phyloP scores from a whole-genome alignment of 2,329 filamentous ascomycete genomes.

The Pseudonectria foliicola region DNA sequence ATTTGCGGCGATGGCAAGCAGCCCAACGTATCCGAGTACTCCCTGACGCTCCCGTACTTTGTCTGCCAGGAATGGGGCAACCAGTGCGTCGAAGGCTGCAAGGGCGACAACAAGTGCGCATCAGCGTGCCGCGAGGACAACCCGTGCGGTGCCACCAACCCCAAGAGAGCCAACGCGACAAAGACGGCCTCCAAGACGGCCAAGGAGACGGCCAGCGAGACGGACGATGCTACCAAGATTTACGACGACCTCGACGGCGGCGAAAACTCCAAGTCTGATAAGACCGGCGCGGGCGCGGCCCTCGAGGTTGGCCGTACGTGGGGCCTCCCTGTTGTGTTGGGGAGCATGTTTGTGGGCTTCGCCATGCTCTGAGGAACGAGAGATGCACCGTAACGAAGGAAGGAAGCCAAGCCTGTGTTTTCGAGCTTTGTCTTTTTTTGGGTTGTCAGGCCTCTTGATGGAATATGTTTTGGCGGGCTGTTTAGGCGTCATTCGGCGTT shows the following conservation, averaged over 20 bases:
- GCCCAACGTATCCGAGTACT: slow-evolving; percentile 71
- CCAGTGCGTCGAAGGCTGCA: slow-evolving; percentile 58
- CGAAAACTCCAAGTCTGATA: slow-evolving; percentile 6
- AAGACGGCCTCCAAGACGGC: slow-evolving; percentile 32
- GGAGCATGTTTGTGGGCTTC: slow-evolving; percentile 33
- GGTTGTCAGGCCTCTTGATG: no score
- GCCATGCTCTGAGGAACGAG: slow-evolving; percentile 28
- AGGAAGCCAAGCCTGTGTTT: not conserved
- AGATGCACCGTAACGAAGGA: not conserved
- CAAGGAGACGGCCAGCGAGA: slow-evolving; percentile 29
- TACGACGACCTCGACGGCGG: slow-evolving; percentile 18
- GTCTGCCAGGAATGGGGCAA: slow-evolving; percentile 64
- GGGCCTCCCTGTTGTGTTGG: slow-evolving; percentile 31
- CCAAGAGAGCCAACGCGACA: slow-evolving; percentile 51
- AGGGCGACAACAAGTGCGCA: slow-evolving; percentile 49
- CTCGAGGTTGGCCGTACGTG: slow-evolving; percentile 30
- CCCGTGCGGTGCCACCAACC: slow-evolving; percentile 65
- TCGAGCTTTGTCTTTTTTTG: slow-evolving; percentile 8
- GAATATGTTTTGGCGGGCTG: no score
- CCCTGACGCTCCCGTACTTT: slow-evolving; percentile 71
- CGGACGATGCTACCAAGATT: slow-evolving; percentile 29
- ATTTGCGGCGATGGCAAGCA: slow-evolving; percentile 59
- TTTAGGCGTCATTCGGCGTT: no score
- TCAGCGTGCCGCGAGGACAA: slow-evolving; percentile 55
- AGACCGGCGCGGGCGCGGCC: slow-evolving; percentile 22